Evolutionary conservation across 2,329 filamentous ascomycete genomes (phyloP), one percentile per base, ranked within the genome.

Genomic region (Colletotrichum costaricense): DNA sequence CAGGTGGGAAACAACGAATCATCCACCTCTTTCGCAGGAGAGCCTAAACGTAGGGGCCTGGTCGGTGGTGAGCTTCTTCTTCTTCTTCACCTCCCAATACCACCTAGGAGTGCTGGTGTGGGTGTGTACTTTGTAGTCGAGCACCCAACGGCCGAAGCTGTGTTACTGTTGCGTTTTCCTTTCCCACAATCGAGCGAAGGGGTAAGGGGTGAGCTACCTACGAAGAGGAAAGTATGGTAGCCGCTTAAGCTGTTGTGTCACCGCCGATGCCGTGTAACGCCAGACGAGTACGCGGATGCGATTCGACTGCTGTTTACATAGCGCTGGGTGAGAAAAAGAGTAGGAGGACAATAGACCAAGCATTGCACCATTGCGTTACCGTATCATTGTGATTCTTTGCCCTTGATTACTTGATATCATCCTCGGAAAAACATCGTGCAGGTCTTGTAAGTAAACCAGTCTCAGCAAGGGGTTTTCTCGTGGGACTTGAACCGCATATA

Each of bases 201-300:
- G 33, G 33, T 16, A 16, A 35, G 33, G 33, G 33, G 33, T 12
- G 33, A 35, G 33, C 33, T 42, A 42, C 14, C 38, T 42, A 42
- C 38, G 38, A 42, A 19, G 38, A 35, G 33, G 33, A 35, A 42
- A 38, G 56, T 28, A 63, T 33, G 62, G 49, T 46, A n/a, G 60
- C 58, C 57, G 38, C 55, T 35, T 62, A 49, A 28, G 22, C 56
- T 66, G 67, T 35, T 35, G 56, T 73, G 60, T 49, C 49, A 70
- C 71, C 60, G 46, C 62, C 49, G 14, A 63, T 58, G 62, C 57
- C 42, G 67, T 73, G 71, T 56, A 71, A 66, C 71, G 42, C 49
- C 56, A 35, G 26, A 16, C 24, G 33, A 64, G 19, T 58, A 30
- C 55, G 38, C 42, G n/a, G 33, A 9, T 52, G 16, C 49, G 46